Base-by-base conservation (phyloP, 1,139 yeast genomes). In the Blastobotrys aristatus region DNA sequence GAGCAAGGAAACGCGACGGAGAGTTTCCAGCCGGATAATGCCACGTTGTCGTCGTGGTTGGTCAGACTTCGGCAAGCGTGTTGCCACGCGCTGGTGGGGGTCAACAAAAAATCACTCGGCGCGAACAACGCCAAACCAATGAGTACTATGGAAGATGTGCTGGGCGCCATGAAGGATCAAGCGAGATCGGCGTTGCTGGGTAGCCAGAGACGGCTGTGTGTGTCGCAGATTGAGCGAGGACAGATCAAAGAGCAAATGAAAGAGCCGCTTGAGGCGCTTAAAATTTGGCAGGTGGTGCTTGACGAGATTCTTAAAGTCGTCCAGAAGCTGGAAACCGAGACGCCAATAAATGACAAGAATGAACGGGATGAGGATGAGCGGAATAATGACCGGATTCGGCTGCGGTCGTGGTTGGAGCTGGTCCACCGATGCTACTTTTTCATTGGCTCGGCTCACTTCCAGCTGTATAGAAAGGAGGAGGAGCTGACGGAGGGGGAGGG, bases 391-490 rank as follows among this genome's bases (percentile, higher is more conserved):
- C 14, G 26, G 32, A 33, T 43, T 37, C 47, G 45, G 35, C 30
- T 59, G 32, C 40, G 62, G 21, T 48, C 63, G 1, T 80, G 84
- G 77, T 62, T 73, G 44, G 84, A 88, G 44, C 62, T 79, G 13
- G 67, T 85, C 20, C 97, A 90, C 62, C 81, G 89, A 48, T 76
- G 84, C 43, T 83, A 77, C 59, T 90, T 89, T 61, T 77, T 88
- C 54, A 70, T 85, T 35, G 98, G 89, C 0, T 84, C 96, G 0
- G 82, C 89, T 0, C 81, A 85, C 62, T 90, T 79, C 57, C 89
- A 84, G 58, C 64, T 73, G 36, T 73, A 79, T 54, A 40, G 26
- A 16, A 35, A 40, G 2, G 37, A 36, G 49, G 56, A 26, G n/a
- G 47, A 34, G 2, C 46, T 45, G 11, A 51, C 49, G 35, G 41